Base-by-base conservation (phyloP, 2,329 filamentous ascomycete genomes). In the Calonectria pseudoreteaudii region DNA sequence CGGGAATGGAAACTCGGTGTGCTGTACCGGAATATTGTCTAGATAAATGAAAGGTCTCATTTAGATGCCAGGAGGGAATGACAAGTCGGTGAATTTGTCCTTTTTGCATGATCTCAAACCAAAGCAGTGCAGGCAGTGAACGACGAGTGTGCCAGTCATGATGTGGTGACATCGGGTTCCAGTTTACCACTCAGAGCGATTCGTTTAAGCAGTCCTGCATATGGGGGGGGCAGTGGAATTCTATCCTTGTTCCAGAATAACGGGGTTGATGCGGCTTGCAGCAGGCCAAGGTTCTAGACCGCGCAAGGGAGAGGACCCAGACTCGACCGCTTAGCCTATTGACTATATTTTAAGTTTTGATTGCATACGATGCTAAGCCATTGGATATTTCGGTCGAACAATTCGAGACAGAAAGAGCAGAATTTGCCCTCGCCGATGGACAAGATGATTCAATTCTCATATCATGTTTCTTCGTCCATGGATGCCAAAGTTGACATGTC, bases 11-110 rank as follows among this genome's bases (percentile, higher is more conserved):
- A 47, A 31, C 41, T 44, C 30, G 30, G 44, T 50, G 28, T 31
- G 41, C 38, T 58, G 70, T 68, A 72, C 30, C 49, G 38, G 49
- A 69, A 50, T 66, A 58, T 58, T 58, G 53, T n/a, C n/a, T 58
- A 65, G 31, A 56, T 64, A 68, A 36, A 62, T 64, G 53, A 49
- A 66, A 38, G 44, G 28, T 52, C 56, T 52, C 31, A 70, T 34
- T 56, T 56, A 28, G 47, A 52, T 49, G 56, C 38, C 65, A 49
- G 53, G 65, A 72, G 38, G 26, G 58, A 58, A 50, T 64, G 62
- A 18, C 16, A 28, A 18, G n/a, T 53, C 23, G 44, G 23, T 58
- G 10, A 64, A 72, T 13, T 60, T 60, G 38, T 23, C 23, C 52
- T 26, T 28, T 28, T 28, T 56, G 52, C 52, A 56, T 56, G 18